These are phyloP conservation scores for Sherardia arvensis DNA, from an alignment of 257 asterid species.

Conservation along the genomic window DNA sequence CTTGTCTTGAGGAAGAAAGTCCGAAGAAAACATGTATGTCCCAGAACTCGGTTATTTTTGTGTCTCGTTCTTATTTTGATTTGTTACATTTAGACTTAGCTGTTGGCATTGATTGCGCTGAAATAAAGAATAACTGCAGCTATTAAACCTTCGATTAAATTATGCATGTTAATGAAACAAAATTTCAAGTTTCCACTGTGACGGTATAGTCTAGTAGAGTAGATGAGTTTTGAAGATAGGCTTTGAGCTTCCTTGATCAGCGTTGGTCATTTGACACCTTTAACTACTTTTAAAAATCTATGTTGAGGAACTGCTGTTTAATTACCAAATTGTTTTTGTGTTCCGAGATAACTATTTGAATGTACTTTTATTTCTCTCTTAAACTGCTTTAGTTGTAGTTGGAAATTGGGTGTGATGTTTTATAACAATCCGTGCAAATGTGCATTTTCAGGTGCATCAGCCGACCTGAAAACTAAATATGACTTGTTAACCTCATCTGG, in stretches of 20 bases:
- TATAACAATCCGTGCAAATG: not conserved
- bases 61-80: not conserved
- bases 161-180: not conserved
- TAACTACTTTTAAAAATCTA: not conserved
- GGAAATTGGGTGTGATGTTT: not conserved
- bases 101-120: not conserved
- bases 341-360: not conserved
- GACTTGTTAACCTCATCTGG: slow-evolving; percentile 24
- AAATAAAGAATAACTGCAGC: not conserved
- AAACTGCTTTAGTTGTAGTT: not conserved
- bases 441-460: slow-evolving; percentile 8
- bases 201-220: not conserved
- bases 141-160: not conserved
- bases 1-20: slow-evolving; percentile 10
- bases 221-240: not conserved
- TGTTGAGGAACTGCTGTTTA: not conserved
- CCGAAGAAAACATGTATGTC: slow-evolving; percentile 11
- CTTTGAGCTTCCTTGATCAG: not conserved
- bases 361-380: not conserved
- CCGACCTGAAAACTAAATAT: slow-evolving; percentile 4
- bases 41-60: not conserved
- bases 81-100: not conserved
- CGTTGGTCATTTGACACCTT: not conserved
- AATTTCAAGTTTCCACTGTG: not conserved
- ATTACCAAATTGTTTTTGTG: not conserved